Conservation (phyloP, 768 basidiomycete species). For the Mycena vulgaris region DNA sequence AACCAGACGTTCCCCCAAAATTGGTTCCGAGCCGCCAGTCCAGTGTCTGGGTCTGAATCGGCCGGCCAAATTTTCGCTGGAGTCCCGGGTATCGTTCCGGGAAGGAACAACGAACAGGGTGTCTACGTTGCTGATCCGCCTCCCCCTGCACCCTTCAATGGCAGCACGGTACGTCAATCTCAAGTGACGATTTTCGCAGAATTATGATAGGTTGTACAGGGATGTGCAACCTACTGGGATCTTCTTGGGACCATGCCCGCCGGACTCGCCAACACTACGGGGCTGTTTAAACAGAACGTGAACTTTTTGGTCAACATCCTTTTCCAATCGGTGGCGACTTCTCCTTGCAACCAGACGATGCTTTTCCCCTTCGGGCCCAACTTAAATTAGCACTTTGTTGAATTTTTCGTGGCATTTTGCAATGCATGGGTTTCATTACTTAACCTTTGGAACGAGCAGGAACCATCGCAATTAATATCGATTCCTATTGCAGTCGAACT, state of each 20-base stretch:
- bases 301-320: constrained; percentile 19
- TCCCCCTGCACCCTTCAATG: constrained; percentile 27
- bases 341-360: constrained; percentile 1
- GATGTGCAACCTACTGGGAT: constrained; percentile 24
- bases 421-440: constrained; percentile 16
- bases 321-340: constrained; percentile 12
- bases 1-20: constrained; percentile 33
- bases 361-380: constrained; percentile 8
- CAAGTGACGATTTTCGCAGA: neutral
- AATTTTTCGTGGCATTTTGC: constrained; percentile 9
- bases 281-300: constrained; percentile 30
- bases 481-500: constrained; percentile 3
- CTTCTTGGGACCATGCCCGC: constrained; percentile 11
- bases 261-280: constrained; percentile 27
- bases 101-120: constrained; percentile 27
- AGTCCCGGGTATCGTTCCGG: constrained; percentile 12
- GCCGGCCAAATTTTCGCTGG: constrained; percentile 7
- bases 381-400: constrained; percentile 9
- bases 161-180: constrained; percentile 15
- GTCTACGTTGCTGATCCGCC: constrained; percentile 20
- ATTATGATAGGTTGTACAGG: constrained; percentile 6
- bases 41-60: constrained; percentile 4
- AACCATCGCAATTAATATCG: constrained; percentile 5
- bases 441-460: constrained; percentile 9
- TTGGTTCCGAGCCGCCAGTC: constrained; percentile 23